Evolutionary conservation across 331 rosid species (phyloP).

Genomic region (Rosa hybrid): DNA sequence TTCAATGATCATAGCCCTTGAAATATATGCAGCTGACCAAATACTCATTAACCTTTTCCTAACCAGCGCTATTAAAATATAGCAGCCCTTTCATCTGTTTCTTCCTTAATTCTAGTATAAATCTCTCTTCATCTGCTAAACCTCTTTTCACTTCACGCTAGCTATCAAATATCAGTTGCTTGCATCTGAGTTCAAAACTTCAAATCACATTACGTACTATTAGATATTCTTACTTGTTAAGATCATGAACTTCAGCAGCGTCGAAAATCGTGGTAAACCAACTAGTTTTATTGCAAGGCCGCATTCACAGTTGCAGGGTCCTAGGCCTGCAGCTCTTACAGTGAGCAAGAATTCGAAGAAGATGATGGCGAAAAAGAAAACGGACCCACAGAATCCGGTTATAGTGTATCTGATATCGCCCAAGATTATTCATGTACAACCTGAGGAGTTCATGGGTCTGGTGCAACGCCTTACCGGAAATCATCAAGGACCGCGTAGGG

Average conservation of each 20-base stretch:
- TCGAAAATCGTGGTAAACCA: background rate
- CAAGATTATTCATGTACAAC: slow-evolving; percentile 47
- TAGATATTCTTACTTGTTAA: background rate
- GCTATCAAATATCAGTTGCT: background rate
- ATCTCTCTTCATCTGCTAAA: background rate
- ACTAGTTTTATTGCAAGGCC: background rate
- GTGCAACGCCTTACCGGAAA: slow-evolving; percentile 36
- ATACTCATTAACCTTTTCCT: background rate
- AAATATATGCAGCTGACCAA: slow-evolving; percentile 4
- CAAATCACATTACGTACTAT: background rate
- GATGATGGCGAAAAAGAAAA: slow-evolving; percentile 21
- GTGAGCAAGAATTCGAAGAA: slow-evolving; percentile 24
- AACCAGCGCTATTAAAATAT: background rate
- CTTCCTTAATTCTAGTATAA: background rate
- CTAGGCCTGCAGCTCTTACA: slow-evolving; percentile 39
- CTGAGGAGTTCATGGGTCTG: slow-evolving; percentile 53
- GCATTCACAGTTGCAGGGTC: slow-evolving; percentile 33
- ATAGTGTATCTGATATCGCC: slow-evolving; percentile 48
- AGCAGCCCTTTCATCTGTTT: background rate
- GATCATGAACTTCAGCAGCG: slow-evolving; percentile 3
- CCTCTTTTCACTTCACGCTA: background rate
- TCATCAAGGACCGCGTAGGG: background rate
- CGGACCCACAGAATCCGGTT: slow-evolving; percentile 23
- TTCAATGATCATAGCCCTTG: background rate
- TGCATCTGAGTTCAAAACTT: background rate